Evolutionary conservation across 169 alveolate genomes (phyloP), one percentile per base, ranked within the genome.

Genomic region (Ichthyophthirius multifiliis): DNA sequence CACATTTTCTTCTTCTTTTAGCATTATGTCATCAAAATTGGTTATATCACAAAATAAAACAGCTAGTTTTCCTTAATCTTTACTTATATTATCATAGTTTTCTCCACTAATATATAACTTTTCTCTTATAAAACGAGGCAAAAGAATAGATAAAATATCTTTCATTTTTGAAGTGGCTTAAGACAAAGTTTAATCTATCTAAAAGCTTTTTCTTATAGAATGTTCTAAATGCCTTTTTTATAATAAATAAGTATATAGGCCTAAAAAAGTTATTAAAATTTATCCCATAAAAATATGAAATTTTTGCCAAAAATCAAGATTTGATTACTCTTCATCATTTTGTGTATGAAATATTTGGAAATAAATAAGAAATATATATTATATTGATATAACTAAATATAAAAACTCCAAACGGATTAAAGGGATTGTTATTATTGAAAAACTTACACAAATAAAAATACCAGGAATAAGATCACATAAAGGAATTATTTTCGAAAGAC

Each of bases 31-130:
- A 65, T 88, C 93, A 62, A 88, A 88, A 47, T 84, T 88, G 10
- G 74, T 37, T 39, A 88, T 76, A 67, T 88, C 91, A 46, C 93
- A 88, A 77, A 88, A 88, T 20, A 88, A 31, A 3, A 88, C 65
- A 5, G 88, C 79, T 0, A 88, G 91, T 35, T 46, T 78, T 15
- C 88, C 91, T 47, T 88, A 76, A 64, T 84, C 86, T 27, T 82
- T 83, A 13, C 77, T 55, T 2, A 55, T 55, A 3, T 55, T 55
- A 55, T 55, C 71, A 55, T 55, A 55, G 39, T 55, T 55, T 55
- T 75, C 80, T 5, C 87, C 86, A 39, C n/a, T n/a, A n/a, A 74
- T 75, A 37, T 88, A 81, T 2, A 84, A 74, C 45, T 84, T 65
- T 32, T 76, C 83, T 74, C 85, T 48, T 5, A 84, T 77, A 31